Evolutionary conservation across 2,329 filamentous ascomycete genomes (phyloP), one percentile per base, ranked within the genome.

Genomic region (Colletotrichum tropicale): DNA sequence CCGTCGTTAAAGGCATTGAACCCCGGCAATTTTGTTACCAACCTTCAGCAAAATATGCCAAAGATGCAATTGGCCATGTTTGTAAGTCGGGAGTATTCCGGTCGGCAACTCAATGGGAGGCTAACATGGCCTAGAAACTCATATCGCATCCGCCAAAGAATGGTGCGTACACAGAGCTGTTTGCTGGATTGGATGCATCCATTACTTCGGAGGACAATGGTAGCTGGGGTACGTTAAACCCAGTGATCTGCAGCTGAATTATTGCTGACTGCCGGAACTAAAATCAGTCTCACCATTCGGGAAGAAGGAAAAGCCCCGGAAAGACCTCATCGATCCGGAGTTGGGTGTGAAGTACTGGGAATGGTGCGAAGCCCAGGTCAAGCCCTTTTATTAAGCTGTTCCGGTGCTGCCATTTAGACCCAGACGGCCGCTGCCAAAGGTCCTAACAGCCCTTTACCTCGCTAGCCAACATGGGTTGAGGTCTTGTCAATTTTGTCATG

Each of bases 51-150:
- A 6, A 43, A 43, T 43, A 43, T 43, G 38, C 38, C 38, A 43
- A 43, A 43, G 0, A 43, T 43, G 38, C 38, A 43, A 3, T 6
- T 43, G 38, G 38, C 38, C 0, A 43, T 43, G 38, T 43, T 43
- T 10, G 38, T n/a, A 43, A n/a, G 38, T 10, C 38, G 1, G 0
- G 16, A 43, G 8, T n/a, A n/a, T 6, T 43, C 8, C 5, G 5
- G 3, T 8, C 3, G 8, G 0, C 1, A 6, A 18, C 36, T 2
- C 2, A 5, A 9, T 43, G 36, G 0, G 1, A 5, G 16, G 0
- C 3, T 43, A 18, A 43, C 38, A n/a, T 10, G 5, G 10, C 38
- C 0, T 43, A 43, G 38, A 43, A 43, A 43, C 38, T 43, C 8
- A 43, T 43, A 43, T 43, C 38, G 18, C 38, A 43, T 43, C 38